phyloP scores from a whole-genome alignment of 208 protist genomes.

The Porcisia deanei region DNA sequence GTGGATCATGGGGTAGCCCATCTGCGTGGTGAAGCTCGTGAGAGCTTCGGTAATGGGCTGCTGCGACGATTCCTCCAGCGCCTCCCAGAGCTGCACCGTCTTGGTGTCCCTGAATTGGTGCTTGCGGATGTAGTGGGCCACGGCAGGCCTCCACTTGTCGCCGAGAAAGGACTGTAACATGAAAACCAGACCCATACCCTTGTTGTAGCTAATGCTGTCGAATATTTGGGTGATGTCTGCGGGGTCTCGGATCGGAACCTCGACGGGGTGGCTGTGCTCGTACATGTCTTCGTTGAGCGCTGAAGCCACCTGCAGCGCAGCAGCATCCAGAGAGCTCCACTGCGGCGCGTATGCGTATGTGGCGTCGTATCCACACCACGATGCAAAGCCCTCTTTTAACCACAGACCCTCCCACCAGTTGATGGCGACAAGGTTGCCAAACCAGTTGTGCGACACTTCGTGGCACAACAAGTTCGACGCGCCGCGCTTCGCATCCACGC shows the following conservation, averaged over 20 bases:
- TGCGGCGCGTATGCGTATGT: conserved; percentile 76
- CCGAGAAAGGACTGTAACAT: conserved; percentile 94
- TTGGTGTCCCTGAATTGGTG: conserved; percentile 92
- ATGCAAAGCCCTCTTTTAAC: conserved; percentile 99
- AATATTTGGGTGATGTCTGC: conserved; percentile 97
- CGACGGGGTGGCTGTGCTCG: conserved; percentile 95
- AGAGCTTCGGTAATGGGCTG: conserved; percentile 87
- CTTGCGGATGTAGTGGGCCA: conserved; percentile 93
- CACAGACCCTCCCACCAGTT: conserved; percentile 98
- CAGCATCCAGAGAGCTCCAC: conserved; percentile 90
- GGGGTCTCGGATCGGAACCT: conserved; percentile 93
- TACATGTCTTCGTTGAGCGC: conserved; percentile 92
- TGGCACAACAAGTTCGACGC: conserved; percentile 93
- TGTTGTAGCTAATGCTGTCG: conserved; percentile 97
- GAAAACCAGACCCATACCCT: conserved; percentile 93
- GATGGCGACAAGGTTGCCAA: conserved; percentile 99
- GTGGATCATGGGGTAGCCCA: conserved; percentile 93
- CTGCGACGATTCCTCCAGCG: conserved; percentile 83
- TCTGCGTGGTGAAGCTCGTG: conserved; percentile 91
- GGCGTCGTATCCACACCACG: conserved; percentile 93
- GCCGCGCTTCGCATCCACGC: conserved; percentile 66
- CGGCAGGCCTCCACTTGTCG: conserved; percentile 83
- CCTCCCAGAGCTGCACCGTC: conserved; percentile 95
- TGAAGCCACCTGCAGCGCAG: conserved; percentile 46
- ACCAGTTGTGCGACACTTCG: conserved; percentile 98